Evolutionary conservation across 2,329 filamentous ascomycete genomes (phyloP), one percentile per base, ranked within the genome.

Genomic region (Rhynchosporium graminicola): DNA sequence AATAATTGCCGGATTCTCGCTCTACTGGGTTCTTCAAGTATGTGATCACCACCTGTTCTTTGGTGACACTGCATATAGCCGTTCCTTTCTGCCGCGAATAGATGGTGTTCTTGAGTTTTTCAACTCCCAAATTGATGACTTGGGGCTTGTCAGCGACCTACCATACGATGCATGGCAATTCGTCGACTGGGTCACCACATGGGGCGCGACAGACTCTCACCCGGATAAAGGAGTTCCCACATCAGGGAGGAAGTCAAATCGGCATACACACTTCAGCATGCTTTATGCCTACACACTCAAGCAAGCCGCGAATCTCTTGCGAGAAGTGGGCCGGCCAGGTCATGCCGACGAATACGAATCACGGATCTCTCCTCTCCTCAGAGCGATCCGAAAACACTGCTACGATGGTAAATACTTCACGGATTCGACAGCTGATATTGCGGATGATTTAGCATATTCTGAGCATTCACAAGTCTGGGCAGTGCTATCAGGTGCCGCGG

Each of bases 201-300:
- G 63, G 65, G 58, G 62, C 4, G 57, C 61, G 9, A 71, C 70
- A 6, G 68, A 68, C 10, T 65, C 65, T 4, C 72, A 75, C 60
- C 73, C 70, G 0, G 74, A 76, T 38, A 76, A 76, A 51, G 78
- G 78, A 3, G 76, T 79, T 0, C 77, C 77, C 0, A 75, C 74
- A 0, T 74, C 76, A 0, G 77, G 74, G 3, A 68, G 74, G 8
- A 68, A 67, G 12, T 73, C 75, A 2, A 77, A 77, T 54, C 59
- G 72, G 3, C 75, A 77, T 63, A 77, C 78, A 0, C 79, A 78
- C 60, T 76, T 75, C 63, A 79, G 74, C 56, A 67, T 77, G 69
- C 66, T 79, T 0, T 79, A 77, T 57, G 76, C 75, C 0, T 77
- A 75, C 51, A 72, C 73, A 0, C 67, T 80, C 0, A 69, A 72